Evolutionary conservation across 164 flowering plant genomes (phyloP).

Genomic region (Berberis thunbergii): DNA sequence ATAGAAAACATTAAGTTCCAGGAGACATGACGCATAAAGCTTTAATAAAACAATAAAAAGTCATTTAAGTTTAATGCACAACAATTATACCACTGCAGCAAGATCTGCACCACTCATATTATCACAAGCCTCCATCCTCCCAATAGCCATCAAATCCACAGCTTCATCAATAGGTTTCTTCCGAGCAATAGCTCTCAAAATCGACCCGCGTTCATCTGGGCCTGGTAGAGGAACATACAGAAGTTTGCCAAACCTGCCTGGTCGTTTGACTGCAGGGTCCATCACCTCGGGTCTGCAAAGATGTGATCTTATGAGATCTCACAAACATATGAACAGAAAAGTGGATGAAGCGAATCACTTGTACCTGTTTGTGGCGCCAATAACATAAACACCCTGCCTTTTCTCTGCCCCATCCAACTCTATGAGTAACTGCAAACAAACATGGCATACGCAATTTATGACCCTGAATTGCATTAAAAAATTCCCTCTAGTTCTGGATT

Average conservation of each 20-base stretch:
- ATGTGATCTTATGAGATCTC: neutral
- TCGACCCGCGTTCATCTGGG: constrained; percentile 59
- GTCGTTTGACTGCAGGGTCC: constrained; percentile 74
- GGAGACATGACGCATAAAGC: neutral
- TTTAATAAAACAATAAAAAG: neutral
- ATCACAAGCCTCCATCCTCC: constrained; percentile 44
- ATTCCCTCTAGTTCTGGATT: too few relatives aligned
- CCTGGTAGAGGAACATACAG: constrained; percentile 77
- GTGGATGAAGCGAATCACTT: neutral
- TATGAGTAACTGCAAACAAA: constrained; percentile 55
- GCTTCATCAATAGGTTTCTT: constrained; percentile 54
- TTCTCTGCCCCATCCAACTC: constrained; percentile 86
- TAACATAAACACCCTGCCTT: constrained; percentile 70
- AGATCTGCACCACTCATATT: constrained; percentile 95
- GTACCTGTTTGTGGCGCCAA: constrained; percentile 95
- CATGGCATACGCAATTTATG: neutral
- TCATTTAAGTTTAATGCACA: neutral
- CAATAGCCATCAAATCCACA: constrained; percentile 64
- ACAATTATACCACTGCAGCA: constrained; percentile 50
- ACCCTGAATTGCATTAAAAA: too few relatives aligned
- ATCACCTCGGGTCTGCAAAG: constrained; percentile 71
- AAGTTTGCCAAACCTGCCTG: constrained; percentile 85
- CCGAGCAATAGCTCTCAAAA: constrained; percentile 60
- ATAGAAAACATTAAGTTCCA: neutral
- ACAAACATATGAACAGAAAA: neutral